Evolutionary conservation across 2,329 filamentous ascomycete genomes (phyloP), one percentile per base, ranked within the genome.

Genomic region (Claviceps sp.): DNA sequence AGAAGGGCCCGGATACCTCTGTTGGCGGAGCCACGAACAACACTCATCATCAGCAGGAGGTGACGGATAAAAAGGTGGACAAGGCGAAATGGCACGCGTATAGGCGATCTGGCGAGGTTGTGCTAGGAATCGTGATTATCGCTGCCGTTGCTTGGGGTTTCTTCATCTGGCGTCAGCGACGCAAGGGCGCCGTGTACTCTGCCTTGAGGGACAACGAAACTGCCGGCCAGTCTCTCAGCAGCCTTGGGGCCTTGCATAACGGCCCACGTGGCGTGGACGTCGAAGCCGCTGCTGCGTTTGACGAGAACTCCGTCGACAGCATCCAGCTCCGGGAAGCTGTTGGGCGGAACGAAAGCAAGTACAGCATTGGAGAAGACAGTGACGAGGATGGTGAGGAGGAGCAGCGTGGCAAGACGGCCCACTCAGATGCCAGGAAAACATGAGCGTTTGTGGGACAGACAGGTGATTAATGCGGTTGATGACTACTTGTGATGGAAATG

Each of bases 11-110:
- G 5, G 78, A 87, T 59, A 89, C 86, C 1, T 85, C 84, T 18
- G 87, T 93, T 2, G 87, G 87, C 48, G 83, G 79, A 36, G 82
- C 85, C 47, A 78, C 70, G 53, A 77, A 77, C 61, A 67, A 71
- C 54, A 66, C 68, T 60, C 60, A 89, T 79, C 26, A 73, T 73
- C 14, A 79, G 76, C n/a, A 79, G 7, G 56, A 65, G 43, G 63
- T 67, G 49, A 62, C 64, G 81, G 76, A 87, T 62, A 82, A 85
- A 62, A 74, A 78, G 64, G 69, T 95, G n/a, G 81, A 90, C 59
- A 80, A 88, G 30, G 89, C 89, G 18, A 87, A 90, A 61, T 94
- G 89, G 87, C 79, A 84, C 49, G 90, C 90, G 0, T 96, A 96
- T 67, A 85, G 85, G 63, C 84, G 87, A 60, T 93, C 87, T 2